These are phyloP conservation scores for Malus hybrid DNA, from an alignment of 331 rosid genomes.

Conservation along the genomic window DNA sequence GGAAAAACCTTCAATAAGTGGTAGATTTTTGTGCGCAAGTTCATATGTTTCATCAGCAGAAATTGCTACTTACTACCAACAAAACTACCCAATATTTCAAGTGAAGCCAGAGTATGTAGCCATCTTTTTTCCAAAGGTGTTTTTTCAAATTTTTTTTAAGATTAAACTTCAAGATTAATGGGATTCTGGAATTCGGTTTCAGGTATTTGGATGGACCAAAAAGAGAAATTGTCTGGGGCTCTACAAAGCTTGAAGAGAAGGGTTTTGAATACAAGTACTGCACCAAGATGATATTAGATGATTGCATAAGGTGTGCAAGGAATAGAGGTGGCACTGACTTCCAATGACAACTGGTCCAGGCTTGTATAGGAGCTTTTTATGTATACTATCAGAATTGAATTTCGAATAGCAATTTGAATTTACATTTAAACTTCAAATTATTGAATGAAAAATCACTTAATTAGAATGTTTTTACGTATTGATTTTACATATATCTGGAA, in stretches of 20 bases:
- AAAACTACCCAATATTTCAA: slow-evolving; percentile 29
- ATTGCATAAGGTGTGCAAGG: slow-evolving; percentile 22
- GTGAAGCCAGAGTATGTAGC: slow-evolving; percentile 32
- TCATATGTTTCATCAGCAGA: slow-evolving; percentile 33
- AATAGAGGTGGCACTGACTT: slow-evolving; percentile 3
- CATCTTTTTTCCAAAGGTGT: not conserved
- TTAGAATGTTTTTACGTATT: no score
- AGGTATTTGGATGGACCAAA: slow-evolving; percentile 26
- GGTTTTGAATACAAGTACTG: slow-evolving; percentile 46
- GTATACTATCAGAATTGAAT: not conserved
- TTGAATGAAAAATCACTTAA: no score
- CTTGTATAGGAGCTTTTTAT: not conserved
- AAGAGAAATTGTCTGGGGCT: slow-evolving; percentile 26
- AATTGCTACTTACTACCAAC: slow-evolving; percentile 29
- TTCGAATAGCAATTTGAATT: not conserved
- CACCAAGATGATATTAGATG: slow-evolving; percentile 33
- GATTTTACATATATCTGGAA: no score
- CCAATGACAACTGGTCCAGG: not conserved
- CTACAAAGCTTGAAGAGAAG: slow-evolving; percentile 32
- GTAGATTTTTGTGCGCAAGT: slow-evolving; percentile 45
- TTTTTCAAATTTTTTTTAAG: not conserved
- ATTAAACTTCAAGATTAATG: not conserved
- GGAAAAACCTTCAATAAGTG: slow-evolving; percentile 36
- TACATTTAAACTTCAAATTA: not conserved
- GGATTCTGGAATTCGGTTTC: slow-evolving; percentile 11